A percentile compares a stretch with the other conserved stretches of the same genome.
These are phyloP conservation scores for Cydonia oblonga DNA, from an alignment of 331 rosid species.

Conservation along the genomic window DNA sequence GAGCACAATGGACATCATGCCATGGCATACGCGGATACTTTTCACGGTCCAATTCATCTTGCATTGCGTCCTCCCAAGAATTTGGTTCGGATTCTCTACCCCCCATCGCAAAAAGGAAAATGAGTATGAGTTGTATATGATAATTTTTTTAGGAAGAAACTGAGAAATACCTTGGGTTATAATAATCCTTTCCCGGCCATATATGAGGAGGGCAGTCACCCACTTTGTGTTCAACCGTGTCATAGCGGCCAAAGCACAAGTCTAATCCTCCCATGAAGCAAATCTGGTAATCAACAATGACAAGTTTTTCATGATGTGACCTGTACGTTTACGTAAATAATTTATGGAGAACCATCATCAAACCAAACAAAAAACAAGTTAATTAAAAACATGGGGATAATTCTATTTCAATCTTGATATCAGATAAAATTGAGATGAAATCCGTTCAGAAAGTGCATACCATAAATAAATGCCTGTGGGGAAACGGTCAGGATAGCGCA, in stretches of 20 bases:
- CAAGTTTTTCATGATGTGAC: slow-evolving; percentile 49
- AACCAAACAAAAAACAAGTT: neutral
- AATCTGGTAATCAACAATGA: slow-evolving; percentile 34
- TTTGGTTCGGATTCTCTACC: slow-evolving; percentile 48
- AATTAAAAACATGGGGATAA: neutral
- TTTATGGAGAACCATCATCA: neutral
- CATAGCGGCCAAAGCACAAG: slow-evolving; percentile 44
- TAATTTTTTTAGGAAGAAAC: neutral
- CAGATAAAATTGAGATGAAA: neutral
- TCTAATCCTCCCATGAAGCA: slow-evolving; percentile 45
- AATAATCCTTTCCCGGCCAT: slow-evolving; percentile 50
- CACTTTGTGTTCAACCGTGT: slow-evolving; percentile 36
- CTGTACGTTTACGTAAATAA: slow-evolving; percentile 12
- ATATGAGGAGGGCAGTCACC: slow-evolving; percentile 29
- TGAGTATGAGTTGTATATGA: neutral
- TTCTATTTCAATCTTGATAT: neutral
- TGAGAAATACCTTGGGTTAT: slow-evolving; percentile 32
- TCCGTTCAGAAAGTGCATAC: slow-evolving; percentile 4
- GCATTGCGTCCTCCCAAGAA: slow-evolving; percentile 41
- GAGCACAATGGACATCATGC: slow-evolving; percentile 50
- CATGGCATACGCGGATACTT: slow-evolving; percentile 47
- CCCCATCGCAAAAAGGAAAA: neutral
- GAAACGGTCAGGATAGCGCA: slow-evolving; percentile 37
- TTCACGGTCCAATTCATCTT: slow-evolving; percentile 36
- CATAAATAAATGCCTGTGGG: slow-evolving; percentile 37